Conservation (phyloP, 2,329 filamentous ascomycete species). For the Alternaria arborescens region DNA sequence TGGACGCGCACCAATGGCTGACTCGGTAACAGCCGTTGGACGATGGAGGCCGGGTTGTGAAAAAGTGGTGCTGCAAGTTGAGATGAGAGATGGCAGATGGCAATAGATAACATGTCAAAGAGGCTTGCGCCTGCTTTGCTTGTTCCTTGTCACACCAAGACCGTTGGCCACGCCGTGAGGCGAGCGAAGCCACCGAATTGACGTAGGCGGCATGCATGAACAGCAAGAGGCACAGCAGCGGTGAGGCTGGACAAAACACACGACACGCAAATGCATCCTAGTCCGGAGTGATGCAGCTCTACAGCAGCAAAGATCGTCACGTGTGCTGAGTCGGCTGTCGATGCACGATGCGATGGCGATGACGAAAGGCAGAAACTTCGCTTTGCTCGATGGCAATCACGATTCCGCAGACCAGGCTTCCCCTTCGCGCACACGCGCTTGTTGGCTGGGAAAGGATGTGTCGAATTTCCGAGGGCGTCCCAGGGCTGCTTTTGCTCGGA, state of each 20-base stretch:
- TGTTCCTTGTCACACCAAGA: background rate
- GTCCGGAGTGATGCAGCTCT: background rate
- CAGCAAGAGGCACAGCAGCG: constrained; percentile 12
- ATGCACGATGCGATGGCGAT: constrained; percentile 6
- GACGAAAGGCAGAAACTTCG: background rate
- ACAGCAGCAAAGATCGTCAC: constrained; percentile 6
- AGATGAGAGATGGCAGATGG: background rate
- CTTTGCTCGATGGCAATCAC: background rate
- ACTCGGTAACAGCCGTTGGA: constrained; percentile 10
- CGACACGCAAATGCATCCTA: constrained; percentile 2
- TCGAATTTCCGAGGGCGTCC: constrained; percentile 19
- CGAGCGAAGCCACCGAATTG: constrained; percentile 8
- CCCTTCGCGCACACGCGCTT: constrained; percentile 11
- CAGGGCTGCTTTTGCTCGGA: constrained; percentile 14
- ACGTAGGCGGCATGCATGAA: constrained; percentile 2
- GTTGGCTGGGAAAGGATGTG: constrained; percentile 8
- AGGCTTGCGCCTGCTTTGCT: background rate
- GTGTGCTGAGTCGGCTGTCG: background rate
- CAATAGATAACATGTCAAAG: background rate
- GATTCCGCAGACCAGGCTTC: constrained; percentile 5
- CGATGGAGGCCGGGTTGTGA: background rate
- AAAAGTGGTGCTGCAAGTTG: constrained; percentile 7
- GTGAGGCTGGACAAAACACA: constrained; percentile 13
- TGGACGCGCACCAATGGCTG: constrained; percentile 11
- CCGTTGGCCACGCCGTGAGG: constrained; percentile 13